phyloP scores from a whole-genome alignment of 208 protist genomes.

The Leishmania gerbilli region DNA sequence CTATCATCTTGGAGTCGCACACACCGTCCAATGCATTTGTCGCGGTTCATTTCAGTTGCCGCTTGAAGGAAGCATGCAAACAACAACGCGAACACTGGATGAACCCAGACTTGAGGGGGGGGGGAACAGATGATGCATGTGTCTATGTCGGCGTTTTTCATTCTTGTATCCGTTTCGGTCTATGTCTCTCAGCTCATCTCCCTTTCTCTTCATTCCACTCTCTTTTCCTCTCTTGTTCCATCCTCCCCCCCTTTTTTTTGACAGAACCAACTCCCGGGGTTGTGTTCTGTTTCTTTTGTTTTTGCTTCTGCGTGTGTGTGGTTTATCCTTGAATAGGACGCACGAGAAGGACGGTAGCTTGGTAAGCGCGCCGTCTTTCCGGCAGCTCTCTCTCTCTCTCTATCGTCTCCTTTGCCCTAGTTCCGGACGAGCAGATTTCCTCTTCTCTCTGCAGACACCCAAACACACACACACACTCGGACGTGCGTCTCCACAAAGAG shows the following conservation, averaged over 20 bases:
- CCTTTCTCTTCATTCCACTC: not conserved
- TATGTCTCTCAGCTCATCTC: not conserved
- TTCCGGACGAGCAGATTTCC: not conserved
- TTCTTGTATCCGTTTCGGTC: not conserved
- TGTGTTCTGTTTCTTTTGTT: not conserved
- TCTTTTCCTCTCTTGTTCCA: not conserved
- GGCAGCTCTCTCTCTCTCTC: not conserved
- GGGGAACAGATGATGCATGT: not conserved
- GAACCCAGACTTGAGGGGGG: not conserved
- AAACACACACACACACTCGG: not conserved
- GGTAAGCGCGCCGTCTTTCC: not conserved
- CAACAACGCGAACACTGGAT: not conserved
- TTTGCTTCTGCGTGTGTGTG: not conserved
- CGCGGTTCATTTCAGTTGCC: not conserved
- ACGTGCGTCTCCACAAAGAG: not conserved
- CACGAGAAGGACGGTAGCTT: slow-evolving; percentile 6
- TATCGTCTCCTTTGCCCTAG: not conserved
- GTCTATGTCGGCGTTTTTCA: not conserved
- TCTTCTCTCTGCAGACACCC: not conserved
- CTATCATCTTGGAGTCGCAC: not conserved
- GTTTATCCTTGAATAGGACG: not conserved
- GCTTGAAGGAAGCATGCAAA: not conserved
- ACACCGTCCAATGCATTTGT: not conserved
- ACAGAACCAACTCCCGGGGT: not conserved
- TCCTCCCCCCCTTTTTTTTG: not conserved